Base-by-base conservation (phyloP, 2,329 filamentous ascomycete genomes). In the Zelopaecilomyces penicillatus region DNA sequence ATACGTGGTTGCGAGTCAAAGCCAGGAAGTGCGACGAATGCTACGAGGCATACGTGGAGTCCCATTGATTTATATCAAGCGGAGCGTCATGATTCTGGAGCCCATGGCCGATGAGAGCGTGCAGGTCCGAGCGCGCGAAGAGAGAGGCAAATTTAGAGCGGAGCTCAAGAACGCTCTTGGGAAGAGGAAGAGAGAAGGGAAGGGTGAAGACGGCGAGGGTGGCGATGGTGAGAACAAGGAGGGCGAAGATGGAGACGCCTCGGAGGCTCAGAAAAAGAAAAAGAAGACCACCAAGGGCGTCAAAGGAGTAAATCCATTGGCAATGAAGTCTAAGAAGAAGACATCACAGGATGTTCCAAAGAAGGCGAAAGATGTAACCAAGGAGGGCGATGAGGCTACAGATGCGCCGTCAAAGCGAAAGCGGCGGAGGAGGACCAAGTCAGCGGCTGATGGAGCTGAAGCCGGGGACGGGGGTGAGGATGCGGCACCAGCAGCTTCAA, bases 1-100 rank as follows among this genome's bases (percentile, higher is more conserved):
- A 47, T 91, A 91, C 59, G 78, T 88, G 9, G 82, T 91, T 19
- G 86, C 86, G 6, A 83, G 78, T 50, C 86, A 91, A 63, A 82
- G 84, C 51, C 64, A 71, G 27, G 76, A 79, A 36, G 73, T 87
- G 38, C 69, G 86, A 52, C 71, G 74, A 39, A 67, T 70, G 52
- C 73, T 91, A 67, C 74, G 85, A 41, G 66, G 65, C n/a, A 73
- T 90, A 19, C 74, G 78, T 27, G 86, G 85, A 19, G 83, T 87
- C 40, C 87, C 87, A 19, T 62, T 91, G 49, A 77, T 93, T 39
- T 91, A 91, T 60, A 84, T 91, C 52, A 81, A 82, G 52, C 73
- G 85, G 45, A 86, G 82, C 49, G 85, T 94, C 43, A 86, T 91
- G 78, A 69, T 71, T 39, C 57, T 71, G 41, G 79, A 86, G 63